These are phyloP conservation scores for Penicillium sp. DNA, from an alignment of 2,329 filamentous ascomycete genomes.

Conservation along the genomic window DNA sequence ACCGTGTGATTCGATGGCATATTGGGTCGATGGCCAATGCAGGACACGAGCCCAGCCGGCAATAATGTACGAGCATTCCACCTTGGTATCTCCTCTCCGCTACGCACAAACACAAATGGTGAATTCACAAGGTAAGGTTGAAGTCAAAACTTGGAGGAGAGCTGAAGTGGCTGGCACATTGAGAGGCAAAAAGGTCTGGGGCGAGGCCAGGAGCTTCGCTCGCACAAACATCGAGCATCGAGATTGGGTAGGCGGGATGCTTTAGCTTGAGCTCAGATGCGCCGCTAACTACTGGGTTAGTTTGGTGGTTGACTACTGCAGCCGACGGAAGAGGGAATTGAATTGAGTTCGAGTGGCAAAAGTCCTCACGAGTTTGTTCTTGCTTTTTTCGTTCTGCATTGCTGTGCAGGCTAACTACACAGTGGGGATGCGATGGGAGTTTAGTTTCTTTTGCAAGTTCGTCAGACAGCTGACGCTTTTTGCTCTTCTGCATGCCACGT, in stretches of 20 bases:
- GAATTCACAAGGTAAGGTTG: background rate
- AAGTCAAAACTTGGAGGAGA: background rate
- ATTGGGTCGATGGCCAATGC: background rate
- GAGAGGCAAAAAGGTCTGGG: background rate
- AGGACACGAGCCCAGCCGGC: background rate
- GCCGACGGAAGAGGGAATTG: background rate
- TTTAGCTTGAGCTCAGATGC: background rate
- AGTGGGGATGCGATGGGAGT: background rate
- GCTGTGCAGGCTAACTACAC: background rate
- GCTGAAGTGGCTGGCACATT: background rate
- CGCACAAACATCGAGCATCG: background rate
- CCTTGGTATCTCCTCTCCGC: too few relatives aligned
- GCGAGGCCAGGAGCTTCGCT: too few relatives aligned
- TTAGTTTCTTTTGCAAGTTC: background rate
- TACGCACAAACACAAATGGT: background rate
- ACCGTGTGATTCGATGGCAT: background rate
- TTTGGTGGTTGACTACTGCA: background rate
- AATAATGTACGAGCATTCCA: background rate
- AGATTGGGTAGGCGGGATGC: background rate
- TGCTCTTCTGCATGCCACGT: conserved; percentile 15
- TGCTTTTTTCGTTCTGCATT: background rate
- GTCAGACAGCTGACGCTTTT: conserved; percentile 2
- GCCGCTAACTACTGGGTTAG: background rate
- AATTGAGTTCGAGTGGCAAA: conserved; percentile 5
- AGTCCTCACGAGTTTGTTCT: background rate